phyloP scores from a whole-genome alignment of 257 asterid genomes.

The Solanum piurae region DNA sequence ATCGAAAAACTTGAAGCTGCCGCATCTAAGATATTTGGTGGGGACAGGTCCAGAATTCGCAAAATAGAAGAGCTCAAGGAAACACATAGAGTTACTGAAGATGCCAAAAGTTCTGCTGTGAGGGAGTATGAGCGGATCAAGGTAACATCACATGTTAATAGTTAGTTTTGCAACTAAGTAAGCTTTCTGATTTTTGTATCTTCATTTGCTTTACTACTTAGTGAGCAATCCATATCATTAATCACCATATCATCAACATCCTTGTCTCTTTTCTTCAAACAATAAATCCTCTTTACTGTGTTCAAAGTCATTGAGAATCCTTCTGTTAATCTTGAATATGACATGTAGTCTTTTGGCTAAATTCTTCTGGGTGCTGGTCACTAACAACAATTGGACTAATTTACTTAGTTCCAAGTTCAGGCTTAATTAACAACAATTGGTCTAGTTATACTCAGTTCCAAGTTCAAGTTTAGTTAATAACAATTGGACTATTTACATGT shows the following conservation, averaged over 20 bases:
- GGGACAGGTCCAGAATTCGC: conserved; percentile 75
- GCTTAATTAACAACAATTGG: background rate
- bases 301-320: background rate
- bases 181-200: background rate
- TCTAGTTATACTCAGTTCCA: background rate
- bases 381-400: background rate
- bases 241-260: background rate
- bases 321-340: background rate
- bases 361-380: background rate
- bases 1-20: conserved; percentile 93
- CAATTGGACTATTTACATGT: background rate
- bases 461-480: background rate
- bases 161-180: background rate
- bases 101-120: conserved; percentile 63
- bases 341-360: background rate
- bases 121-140: conserved; percentile 71
- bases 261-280: background rate
- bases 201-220: background rate
- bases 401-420: background rate
- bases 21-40: conserved; percentile 92
- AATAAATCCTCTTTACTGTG: background rate
- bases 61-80: conserved; percentile 90
- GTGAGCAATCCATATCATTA: background rate
- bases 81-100: conserved; percentile 66
- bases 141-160: conserved; percentile 30